A percentile compares a stretch with the other conserved stretches of the same genome.
phyloP scores from a whole-genome alignment of 345 rosid genomes.

The Camelina sativa region DNA sequence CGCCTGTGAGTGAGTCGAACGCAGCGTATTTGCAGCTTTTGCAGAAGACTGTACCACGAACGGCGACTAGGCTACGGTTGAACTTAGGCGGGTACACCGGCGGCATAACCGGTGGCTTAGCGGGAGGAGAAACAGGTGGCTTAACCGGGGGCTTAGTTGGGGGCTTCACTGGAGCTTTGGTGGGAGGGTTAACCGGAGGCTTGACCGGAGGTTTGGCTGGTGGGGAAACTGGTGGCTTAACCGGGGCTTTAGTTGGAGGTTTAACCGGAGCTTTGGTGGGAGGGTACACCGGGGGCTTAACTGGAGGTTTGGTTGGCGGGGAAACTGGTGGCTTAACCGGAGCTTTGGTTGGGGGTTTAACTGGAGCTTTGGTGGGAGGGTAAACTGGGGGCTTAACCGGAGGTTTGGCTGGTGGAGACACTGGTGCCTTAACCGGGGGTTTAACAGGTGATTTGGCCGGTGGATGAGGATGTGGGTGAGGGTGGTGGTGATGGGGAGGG shows the following conservation, averaged over 20 bases:
- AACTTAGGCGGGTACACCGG: slow-evolving; percentile 48
- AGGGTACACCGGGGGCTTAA: slow-evolving; percentile 40
- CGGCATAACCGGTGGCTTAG: slow-evolving; percentile 45
- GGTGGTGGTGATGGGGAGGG: slow-evolving; percentile 45
- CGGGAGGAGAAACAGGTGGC: slow-evolving; percentile 52
- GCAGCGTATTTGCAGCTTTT: slow-evolving; percentile 82
- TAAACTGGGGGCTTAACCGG: slow-evolving; percentile 35
- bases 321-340: slow-evolving; percentile 45
- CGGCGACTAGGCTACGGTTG: slow-evolving; percentile 64
- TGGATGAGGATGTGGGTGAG: slow-evolving; percentile 39
- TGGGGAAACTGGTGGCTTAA: slow-evolving; percentile 37
- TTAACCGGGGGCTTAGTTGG: slow-evolving; percentile 43
- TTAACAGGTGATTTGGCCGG: slow-evolving; percentile 28
- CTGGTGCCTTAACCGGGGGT: slow-evolving; percentile 20
- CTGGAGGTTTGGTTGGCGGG: slow-evolving; percentile 44
- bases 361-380: slow-evolving; percentile 30
- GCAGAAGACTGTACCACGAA: slow-evolving; percentile 84
- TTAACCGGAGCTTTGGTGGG: slow-evolving; percentile 43
- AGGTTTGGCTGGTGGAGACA: slow-evolving; percentile 24
- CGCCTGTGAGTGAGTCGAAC: slow-evolving; percentile 61
- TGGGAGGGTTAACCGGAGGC: slow-evolving; percentile 40
- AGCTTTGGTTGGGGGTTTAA: slow-evolving; percentile 39
- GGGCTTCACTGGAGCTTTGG: slow-evolving; percentile 30
- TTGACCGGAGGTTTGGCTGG: slow-evolving; percentile 42
- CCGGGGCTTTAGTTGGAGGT: slow-evolving; percentile 43